Percentiles rank a stretch among this genome's conserved stretches.
Evolutionary conservation across 192 early-diverging fungal species (phyloP).

Genomic region (Physocladia obscura): DNA sequence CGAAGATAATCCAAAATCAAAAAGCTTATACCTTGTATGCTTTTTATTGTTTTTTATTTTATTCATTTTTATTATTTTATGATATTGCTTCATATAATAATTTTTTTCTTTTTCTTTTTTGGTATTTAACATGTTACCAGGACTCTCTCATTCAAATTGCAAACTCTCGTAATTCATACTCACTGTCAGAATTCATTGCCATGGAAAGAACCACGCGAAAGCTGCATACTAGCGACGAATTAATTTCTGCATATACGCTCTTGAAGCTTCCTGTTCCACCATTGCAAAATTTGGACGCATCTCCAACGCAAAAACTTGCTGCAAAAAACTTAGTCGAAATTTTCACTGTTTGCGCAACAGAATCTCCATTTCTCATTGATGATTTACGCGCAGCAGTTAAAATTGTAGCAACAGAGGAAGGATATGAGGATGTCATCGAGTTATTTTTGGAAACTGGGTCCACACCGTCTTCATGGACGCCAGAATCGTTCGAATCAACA

Average conservation of each 20-base stretch:
- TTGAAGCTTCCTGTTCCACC: constrained; percentile 3
- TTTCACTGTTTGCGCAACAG: neutral
- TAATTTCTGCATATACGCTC: neutral
- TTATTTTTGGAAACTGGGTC: constrained; percentile 20
- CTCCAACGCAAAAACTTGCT: neutral
- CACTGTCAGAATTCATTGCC: constrained; percentile 15
- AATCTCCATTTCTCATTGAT: neutral
- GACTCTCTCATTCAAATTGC: constrained; percentile 20
- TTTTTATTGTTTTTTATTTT: neutral
- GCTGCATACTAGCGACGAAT: neutral
- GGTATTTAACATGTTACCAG: neutral
- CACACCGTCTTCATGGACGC: neutral
- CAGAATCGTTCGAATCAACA: neutral
- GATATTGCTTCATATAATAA: neutral
- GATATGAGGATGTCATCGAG: constrained; percentile 11
- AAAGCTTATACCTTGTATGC: constrained; percentile 4
- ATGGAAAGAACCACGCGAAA: constrained; percentile 11
- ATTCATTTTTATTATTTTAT: neutral
- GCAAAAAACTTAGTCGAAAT: neutral
- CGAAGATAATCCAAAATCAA: neutral
- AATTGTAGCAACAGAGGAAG: constrained; percentile 3
- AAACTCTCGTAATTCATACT: neutral
- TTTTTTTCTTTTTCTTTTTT: neutral
- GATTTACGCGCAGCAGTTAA: neutral
- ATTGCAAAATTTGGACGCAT: neutral